Evolutionary conservation across 2,329 filamentous ascomycete species (phyloP).

Genomic region (Epichloe aotearoae): DNA sequence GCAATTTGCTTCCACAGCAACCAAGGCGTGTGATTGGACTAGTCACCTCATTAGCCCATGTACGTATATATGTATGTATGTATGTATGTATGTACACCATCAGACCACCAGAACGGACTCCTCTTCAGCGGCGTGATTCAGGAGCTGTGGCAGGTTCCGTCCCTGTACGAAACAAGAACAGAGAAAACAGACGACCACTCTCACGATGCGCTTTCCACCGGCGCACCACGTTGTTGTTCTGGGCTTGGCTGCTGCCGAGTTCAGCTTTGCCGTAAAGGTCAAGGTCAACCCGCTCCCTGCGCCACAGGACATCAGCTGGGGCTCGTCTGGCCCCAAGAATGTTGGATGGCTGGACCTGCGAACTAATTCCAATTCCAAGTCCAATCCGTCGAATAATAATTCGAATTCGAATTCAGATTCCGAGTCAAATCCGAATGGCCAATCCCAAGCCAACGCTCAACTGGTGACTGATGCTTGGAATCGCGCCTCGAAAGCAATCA

Average conservation of each 20-base stretch:
- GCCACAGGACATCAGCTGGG: constrained; percentile 14
- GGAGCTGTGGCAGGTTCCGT: too few species aligned
- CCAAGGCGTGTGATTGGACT: too few species aligned
- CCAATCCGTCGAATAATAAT: background rate
- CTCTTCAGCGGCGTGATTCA: too few species aligned
- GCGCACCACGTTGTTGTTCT: background rate
- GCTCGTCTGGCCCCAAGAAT: constrained; percentile 11
- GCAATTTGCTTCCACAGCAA: too few species aligned
- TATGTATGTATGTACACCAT: too few species aligned
- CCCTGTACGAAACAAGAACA: background rate
- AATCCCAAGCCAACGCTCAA: constrained; percentile 2
- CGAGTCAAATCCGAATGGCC: background rate
- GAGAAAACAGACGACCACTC: background rate
- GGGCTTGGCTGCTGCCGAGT: constrained; percentile 3
- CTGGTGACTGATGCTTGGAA: constrained; percentile 34
- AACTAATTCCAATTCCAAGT: constrained; percentile 6
- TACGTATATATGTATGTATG: too few species aligned
- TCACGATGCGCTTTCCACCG: background rate
- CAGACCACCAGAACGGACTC: too few species aligned
- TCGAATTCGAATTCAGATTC: constrained; percentile 2
- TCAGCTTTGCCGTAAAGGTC: constrained; percentile 6
- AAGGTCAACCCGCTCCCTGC: constrained; percentile 16
- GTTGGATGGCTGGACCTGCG: constrained; percentile 8
- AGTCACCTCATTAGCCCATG: too few species aligned
- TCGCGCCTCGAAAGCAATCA: constrained; percentile 34